phyloP scores from a whole-genome alignment of 2,329 filamentous ascomycete species.

The Tothia fuscella region DNA sequence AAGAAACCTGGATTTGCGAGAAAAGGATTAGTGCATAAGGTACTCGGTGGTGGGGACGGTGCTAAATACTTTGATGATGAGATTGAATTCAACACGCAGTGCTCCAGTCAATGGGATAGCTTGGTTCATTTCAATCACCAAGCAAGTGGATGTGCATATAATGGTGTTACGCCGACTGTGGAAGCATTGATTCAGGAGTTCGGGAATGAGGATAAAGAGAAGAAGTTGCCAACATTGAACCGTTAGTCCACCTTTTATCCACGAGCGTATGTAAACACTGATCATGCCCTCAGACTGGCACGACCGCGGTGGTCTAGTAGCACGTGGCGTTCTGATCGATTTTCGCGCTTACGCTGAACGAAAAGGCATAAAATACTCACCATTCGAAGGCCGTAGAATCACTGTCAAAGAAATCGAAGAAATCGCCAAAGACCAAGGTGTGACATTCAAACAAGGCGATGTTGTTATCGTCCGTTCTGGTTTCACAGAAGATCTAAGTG shows the following conservation, averaged over 20 bases:
- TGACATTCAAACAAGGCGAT: conserved; percentile 18
- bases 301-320: conserved; percentile 39
- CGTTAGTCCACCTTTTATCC: conserved; percentile 9
- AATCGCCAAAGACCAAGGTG: conserved; percentile 8
- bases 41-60: conserved; percentile 19
- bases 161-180: conserved; percentile 29
- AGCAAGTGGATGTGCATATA: conserved; percentile 36
- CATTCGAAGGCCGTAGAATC: conserved; percentile 43
- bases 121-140: conserved; percentile 35
- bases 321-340: conserved; percentile 46
- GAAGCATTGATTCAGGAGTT: conserved; percentile 18
- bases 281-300: conserved; percentile 41
- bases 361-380: conserved; percentile 39
- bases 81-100: conserved; percentile 44
- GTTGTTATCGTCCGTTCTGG: conserved; percentile 30
- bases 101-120: conserved; percentile 45
- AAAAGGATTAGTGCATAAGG: conserved; percentile 24
- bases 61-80: conserved; percentile 18
- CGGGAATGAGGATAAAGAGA: conserved; percentile 15
- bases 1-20: conserved; percentile 21
- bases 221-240: conserved; percentile 12
- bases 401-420: conserved; percentile 32
- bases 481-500: conserved; percentile 34
- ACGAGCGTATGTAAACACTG: conserved; percentile 16
- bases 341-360: conserved; percentile 38